Percentiles rank a stretch among this genome's conserved stretches.
phyloP scores from a whole-genome alignment of 2,329 filamentous ascomycete species.

The Scedosporium dehoogii region DNA sequence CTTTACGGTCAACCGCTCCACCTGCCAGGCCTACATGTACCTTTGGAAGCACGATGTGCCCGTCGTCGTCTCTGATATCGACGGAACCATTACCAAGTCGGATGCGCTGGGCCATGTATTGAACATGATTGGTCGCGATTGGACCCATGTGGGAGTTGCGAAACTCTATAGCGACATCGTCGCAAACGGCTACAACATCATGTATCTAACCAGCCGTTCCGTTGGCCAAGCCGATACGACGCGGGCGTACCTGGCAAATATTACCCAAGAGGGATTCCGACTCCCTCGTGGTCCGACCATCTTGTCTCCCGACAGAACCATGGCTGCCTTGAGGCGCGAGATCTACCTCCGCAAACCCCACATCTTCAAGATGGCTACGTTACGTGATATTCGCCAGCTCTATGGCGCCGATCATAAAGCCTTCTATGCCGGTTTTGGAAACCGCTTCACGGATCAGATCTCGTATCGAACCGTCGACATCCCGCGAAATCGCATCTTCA shows the following conservation, averaged over 20 bases:
- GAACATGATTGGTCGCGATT: conserved; percentile 94
- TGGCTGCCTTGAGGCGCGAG: conserved; percentile 84
- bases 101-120: conserved; percentile 89
- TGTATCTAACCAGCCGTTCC: conserved; percentile 90
- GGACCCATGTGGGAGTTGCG: conserved; percentile 93
- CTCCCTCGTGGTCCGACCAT: conserved; percentile 89
- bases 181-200: conserved; percentile 95
- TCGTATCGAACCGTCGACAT: conserved; percentile 96
- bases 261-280: conserved; percentile 76
- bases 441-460: conserved; percentile 89
- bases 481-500: conserved; percentile 88
- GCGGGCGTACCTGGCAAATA: conserved; percentile 77
- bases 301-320: conserved; percentile 86
- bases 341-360: conserved; percentile 94
- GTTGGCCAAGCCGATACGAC: conserved; percentile 92
- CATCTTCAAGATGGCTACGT: conserved; percentile 98
- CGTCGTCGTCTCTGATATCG: conserved; percentile 96
- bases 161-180: conserved; percentile 96
- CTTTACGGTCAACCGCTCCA: conserved; percentile 92
- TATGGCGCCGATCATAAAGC: conserved; percentile 70
- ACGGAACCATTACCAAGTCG: conserved; percentile 97
- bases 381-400: conserved; percentile 84
- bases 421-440: conserved; percentile 96
- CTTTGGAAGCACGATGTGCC: conserved; percentile 86
- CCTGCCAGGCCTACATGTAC: conserved; percentile 86